Base-by-base conservation (phyloP, 2,329 filamentous ascomycete genomes). In the Bisporella sp. region DNA sequence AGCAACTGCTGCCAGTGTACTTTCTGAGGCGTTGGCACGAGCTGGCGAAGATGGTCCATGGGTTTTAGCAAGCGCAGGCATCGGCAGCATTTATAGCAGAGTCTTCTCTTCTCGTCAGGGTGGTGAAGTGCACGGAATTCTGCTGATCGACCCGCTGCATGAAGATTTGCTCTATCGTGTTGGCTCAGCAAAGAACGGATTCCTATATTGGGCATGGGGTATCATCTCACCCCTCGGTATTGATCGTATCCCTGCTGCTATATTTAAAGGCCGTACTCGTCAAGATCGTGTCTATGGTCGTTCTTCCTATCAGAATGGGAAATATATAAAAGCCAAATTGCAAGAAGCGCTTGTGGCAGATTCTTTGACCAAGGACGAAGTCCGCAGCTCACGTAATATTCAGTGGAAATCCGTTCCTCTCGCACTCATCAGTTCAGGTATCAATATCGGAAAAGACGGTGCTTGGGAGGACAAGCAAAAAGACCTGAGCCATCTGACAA, bases 331-430 rank as follows among this genome's bases (percentile, higher is more conserved):
- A 66, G 87, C 90, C 4, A 88, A 91, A 69, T 75, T 99, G 50
- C 93, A 99, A 69, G 93, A 99, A 71, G 92, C 85, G 57, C 75
- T 97, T 1, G 89, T 96, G 32, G 91, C 91, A 0, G 79, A 84
- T 57, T 89, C 87, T 1, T 81, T 97, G 58, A 89, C 89, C 11
- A 85, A 84, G 66, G 87, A 87, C 33, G 93, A 99, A 62, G 82
- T 95, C 13, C 73, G 77, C 42, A 87, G 84, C 52, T 89, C 89
- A 51, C 76, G 86, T 28, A 83, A 84, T 44, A 93, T 97, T 48
- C 89, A 96, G 69, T 77, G 78, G 51, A 75, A 75, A n/a, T 74
- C 87, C 51, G 87, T 86, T 11, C 85, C 89, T 5, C 71, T 97
- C 39, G 84, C 84, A 2, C 73, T 99, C 29, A 78, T 97, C 50